phyloP scores from a whole-genome alignment of 1,284 basidiomycete genomes.

The Moniliophthora roreri region DNA sequence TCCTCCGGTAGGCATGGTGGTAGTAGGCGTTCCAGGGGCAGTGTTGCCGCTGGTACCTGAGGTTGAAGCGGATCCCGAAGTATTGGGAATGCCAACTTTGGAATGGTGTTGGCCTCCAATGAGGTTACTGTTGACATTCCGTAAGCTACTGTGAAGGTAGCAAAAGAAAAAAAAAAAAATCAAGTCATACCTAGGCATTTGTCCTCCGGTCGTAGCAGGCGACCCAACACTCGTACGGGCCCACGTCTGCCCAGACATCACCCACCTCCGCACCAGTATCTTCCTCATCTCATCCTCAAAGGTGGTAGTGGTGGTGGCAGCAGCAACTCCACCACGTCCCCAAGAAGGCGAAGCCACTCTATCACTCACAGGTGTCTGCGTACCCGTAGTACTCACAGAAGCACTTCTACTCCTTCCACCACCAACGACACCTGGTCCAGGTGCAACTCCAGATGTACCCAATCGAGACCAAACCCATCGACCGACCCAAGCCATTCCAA shows the following conservation, averaged over 20 bases:
- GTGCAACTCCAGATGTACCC: constrained; percentile 17
- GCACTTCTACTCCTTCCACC: constrained; percentile 2
- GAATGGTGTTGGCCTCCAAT: constrained; percentile 4
- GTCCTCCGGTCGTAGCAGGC: constrained; percentile 17
- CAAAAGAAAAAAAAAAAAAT: neutral
- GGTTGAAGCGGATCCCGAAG: neutral
- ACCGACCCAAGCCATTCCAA: constrained; percentile 74
- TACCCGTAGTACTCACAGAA: constrained; percentile 19
- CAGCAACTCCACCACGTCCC: constrained; percentile 31
- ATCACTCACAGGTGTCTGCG: neutral
- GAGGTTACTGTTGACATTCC: neutral
- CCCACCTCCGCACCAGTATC: constrained; percentile 70
- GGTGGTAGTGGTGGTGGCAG: no score
- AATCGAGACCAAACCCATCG: constrained; percentile 71
- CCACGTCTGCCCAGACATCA: constrained; percentile 52
- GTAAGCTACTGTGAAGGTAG: neutral
- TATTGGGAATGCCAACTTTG: neutral
- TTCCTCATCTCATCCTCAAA: constrained; percentile 78
- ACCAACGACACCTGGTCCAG: neutral
- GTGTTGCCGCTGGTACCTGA: neutral
- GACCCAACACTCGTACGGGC: constrained; percentile 53
- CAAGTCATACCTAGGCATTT: neutral
- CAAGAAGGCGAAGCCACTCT: constrained; percentile 8
- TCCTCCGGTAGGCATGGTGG: constrained; percentile 7
- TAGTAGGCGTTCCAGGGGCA: neutral